These are phyloP conservation scores for Colletotrichum tamarilloi DNA, from an alignment of 2,329 filamentous ascomycete species.

Conservation along the genomic window DNA sequence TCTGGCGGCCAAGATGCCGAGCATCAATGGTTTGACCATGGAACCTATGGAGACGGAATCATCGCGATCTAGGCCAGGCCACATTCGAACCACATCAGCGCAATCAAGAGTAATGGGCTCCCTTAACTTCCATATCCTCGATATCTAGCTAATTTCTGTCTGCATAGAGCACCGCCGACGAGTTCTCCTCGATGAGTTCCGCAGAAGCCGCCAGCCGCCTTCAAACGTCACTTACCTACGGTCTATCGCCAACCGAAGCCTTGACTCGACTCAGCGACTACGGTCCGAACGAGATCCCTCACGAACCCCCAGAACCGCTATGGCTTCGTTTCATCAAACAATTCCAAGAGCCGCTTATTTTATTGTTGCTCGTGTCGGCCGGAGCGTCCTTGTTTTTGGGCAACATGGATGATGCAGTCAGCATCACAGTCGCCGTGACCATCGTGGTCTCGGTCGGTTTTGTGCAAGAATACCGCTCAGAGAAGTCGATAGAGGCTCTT, in stretches of 20 bases:
- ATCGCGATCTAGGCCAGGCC: conserved; percentile 48
- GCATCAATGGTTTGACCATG: conserved; percentile 44
- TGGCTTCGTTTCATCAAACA: conserved; percentile 97
- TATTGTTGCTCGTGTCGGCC: conserved; percentile 90
- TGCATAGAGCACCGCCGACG: conserved; percentile 64
- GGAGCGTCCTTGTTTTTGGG: conserved; percentile 89
- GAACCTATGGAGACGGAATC: conserved; percentile 43
- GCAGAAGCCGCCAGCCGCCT: conserved; percentile 82
- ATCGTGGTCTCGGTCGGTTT: conserved; percentile 98
- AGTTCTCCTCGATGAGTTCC: conserved; percentile 76
- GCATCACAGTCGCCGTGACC: conserved; percentile 94
- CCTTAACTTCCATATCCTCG: not conserved
- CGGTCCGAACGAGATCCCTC: conserved; percentile 93
- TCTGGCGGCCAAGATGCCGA: conserved; percentile 43
- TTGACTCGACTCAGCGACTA: conserved; percentile 81
- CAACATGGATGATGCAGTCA: conserved; percentile 94
- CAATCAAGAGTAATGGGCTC: conserved; percentile 62
- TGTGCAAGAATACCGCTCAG: conserved; percentile 95
- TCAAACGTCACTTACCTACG: conserved; percentile 84
- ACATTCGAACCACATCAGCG: conserved; percentile 63
- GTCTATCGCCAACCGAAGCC: conserved; percentile 84
- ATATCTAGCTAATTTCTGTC: not conserved
- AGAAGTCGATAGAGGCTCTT: conserved; percentile 95
- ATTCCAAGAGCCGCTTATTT: conserved; percentile 94
- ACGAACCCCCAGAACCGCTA: conserved; percentile 91